phyloP scores from a whole-genome alignment of 257 asterid species.

The Linderniella brevidens region DNA sequence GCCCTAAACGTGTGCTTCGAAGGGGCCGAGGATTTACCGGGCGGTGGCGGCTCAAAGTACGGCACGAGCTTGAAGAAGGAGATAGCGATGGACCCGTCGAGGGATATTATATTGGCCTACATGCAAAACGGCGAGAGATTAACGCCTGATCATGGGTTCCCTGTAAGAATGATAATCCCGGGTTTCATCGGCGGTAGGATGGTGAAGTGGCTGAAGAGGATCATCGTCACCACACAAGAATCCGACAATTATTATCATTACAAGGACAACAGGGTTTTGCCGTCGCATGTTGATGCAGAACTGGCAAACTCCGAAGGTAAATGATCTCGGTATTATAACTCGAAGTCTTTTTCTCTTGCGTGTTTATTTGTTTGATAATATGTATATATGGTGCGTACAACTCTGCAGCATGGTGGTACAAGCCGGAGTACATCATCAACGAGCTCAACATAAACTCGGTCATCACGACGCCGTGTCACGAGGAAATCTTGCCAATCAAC shows the following conservation, averaged over 20 bases:
- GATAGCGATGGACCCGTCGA: constrained; percentile 61
- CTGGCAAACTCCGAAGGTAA: constrained; percentile 81
- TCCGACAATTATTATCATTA: constrained; percentile 65
- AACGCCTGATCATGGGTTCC: constrained; percentile 80
- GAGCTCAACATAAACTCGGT: constrained; percentile 88
- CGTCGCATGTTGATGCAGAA: constrained; percentile 83
- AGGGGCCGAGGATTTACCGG: constrained; percentile 82
- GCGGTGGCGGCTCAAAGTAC: constrained; percentile 86
- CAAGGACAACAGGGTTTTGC: constrained; percentile 66
- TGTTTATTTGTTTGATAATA: background rate
- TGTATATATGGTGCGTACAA: background rate
- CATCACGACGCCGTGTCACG: constrained; percentile 85
- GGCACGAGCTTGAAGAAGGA: constrained; percentile 63
- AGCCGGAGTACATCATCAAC: constrained; percentile 69
- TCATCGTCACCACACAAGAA: constrained; percentile 49
- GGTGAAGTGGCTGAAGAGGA: constrained; percentile 88
- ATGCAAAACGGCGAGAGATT: constrained; percentile 77
- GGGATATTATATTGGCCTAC: constrained; percentile 69
- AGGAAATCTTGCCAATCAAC: constrained; percentile 71
- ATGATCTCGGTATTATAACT: background rate
- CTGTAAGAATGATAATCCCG: constrained; percentile 71
- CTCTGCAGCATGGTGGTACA: constrained; percentile 91
- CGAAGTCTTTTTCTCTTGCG: background rate
- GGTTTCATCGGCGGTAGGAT: constrained; percentile 90
- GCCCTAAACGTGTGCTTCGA: constrained; percentile 67